Evolutionary conservation across 2,329 filamentous ascomycete genomes (phyloP), one percentile per base, ranked within the genome.

Genomic region (Polychaeton citri): DNA sequence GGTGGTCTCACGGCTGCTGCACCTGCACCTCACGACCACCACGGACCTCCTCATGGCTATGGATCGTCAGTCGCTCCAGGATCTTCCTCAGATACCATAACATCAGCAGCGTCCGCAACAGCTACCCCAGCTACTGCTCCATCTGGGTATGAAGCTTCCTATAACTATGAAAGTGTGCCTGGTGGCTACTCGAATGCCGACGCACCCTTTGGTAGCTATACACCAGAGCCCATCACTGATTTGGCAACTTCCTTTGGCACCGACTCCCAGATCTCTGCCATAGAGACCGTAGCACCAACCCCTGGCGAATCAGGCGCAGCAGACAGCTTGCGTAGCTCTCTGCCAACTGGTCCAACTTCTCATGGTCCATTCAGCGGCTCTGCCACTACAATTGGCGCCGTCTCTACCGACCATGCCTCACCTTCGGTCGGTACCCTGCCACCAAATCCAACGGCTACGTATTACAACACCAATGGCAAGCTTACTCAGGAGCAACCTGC

Each of bases 401-500:
- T 81, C 2, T 70, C 67, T 6, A 79, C 70, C 21, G 62, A 60
- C 0, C 66, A 75, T 0, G 43, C 77, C 0, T 75, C 71, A 0
- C 57, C 72, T 0, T 71, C 70, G 1, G 69, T 88, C 34, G 59
- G 71, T 1, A 62, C 69, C 1, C 53, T 71, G 1, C 74, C 76
- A 8, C 67, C 76, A 0, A 68, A 70, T 19, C 66, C 71, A 0
- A 73, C 70, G 6, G 77, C 76, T 3, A 79, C 74, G 24, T 71
- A 72, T 33, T 90, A 90, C 53, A 79, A 79, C 7, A 71, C 75
- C 6, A 70, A 87, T 46, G 84, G 84, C 9, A 53, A 69, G 38
- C 72, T 87, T 1, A 72, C 81, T 37, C 61, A 72, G n/a, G 64
- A 72, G 2, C 61, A 82, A 56, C 81, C 82, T 1, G 75, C 76